Percentiles rank a stretch among this genome's conserved stretches.
Evolutionary conservation across 106 monocot species (phyloP).

Genomic region (Dioscorea dumetorum): DNA sequence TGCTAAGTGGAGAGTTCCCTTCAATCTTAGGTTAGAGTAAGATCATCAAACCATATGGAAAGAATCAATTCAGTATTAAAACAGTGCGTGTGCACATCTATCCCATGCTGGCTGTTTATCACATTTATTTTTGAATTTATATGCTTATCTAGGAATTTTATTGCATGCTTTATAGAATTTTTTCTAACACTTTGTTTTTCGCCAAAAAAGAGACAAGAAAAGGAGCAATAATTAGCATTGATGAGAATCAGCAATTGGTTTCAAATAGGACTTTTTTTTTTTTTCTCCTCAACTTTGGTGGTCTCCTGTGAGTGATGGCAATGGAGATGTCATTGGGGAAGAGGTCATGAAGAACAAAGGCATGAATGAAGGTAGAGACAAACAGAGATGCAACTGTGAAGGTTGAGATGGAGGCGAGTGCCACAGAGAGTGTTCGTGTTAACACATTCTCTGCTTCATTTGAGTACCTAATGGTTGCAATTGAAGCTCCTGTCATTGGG

Average conservation of each 20-base stretch:
- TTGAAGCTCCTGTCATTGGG: slow-evolving; percentile 8
- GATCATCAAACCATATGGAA: too few relatives aligned
- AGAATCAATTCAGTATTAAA: too few relatives aligned
- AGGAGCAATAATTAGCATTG: not conserved
- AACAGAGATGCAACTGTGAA: slow-evolving; percentile 20
- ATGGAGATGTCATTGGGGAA: slow-evolving; percentile 31
- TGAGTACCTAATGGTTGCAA: slow-evolving; percentile 19
- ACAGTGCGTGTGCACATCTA: too few relatives aligned
- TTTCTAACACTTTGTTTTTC: too few relatives aligned
- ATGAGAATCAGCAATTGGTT: not conserved
- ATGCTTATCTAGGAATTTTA: too few relatives aligned
- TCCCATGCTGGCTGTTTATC: too few relatives aligned
- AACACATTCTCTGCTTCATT: slow-evolving; percentile 12
- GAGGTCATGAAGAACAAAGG: slow-evolving; percentile 19
- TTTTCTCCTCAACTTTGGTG: slow-evolving; percentile 1
- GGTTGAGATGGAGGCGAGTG: slow-evolving; percentile 14
- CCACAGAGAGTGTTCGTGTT: slow-evolving; percentile 9
- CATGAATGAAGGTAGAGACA: slow-evolving; percentile 12
- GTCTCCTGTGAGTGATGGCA: slow-evolving; percentile 18
- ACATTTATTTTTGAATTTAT: too few relatives aligned
- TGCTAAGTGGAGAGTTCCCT: too few relatives aligned
- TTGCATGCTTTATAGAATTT: too few relatives aligned
- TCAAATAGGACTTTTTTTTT: not conserved
- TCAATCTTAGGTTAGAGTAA: too few relatives aligned
- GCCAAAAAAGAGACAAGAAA: too few relatives aligned